These are phyloP conservation scores for Clavispora vitiphila DNA, from an alignment of 805 yeast species.

Conservation along the genomic window DNA sequence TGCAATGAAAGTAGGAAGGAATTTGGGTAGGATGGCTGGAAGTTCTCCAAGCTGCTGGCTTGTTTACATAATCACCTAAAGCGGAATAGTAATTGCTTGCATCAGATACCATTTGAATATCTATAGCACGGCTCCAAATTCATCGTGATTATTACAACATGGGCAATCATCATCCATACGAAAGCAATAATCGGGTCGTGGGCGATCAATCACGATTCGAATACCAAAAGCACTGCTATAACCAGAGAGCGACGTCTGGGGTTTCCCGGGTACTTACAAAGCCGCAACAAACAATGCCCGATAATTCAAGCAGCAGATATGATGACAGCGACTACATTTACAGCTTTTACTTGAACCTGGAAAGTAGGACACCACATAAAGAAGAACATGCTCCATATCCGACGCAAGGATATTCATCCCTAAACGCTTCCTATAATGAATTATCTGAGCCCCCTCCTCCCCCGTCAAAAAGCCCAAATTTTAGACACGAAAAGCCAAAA, in stretches of 20 bases:
- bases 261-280: not conserved
- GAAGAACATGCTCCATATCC: not conserved
- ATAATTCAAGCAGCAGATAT: not conserved
- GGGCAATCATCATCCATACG: not conserved
- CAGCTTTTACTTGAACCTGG: not conserved
- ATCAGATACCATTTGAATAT: not conserved
- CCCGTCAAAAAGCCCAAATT: not conserved
- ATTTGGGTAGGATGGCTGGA: no score
- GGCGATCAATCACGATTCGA: slow-evolving; percentile 32
- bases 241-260: not conserved
- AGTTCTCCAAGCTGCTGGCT: slow-evolving; percentile 4
- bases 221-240: slow-evolving; percentile 14
- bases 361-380: not conserved
- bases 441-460: not conserved
- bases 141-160: not conserved
- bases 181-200: slow-evolving; percentile 19
- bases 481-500: not conserved
- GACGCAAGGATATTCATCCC: not conserved
- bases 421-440: not conserved
- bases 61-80: slow-evolving; percentile 5
- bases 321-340: not conserved
- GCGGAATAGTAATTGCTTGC: slow-evolving; percentile 3
- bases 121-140: not conserved
- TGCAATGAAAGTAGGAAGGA: no score
- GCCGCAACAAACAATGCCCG: not conserved